A percentile compares a stretch with the other conserved stretches of the same genome.
Conservation (phyloP, 169 alveolate species). For the Plasmodium falciparum region DNA sequence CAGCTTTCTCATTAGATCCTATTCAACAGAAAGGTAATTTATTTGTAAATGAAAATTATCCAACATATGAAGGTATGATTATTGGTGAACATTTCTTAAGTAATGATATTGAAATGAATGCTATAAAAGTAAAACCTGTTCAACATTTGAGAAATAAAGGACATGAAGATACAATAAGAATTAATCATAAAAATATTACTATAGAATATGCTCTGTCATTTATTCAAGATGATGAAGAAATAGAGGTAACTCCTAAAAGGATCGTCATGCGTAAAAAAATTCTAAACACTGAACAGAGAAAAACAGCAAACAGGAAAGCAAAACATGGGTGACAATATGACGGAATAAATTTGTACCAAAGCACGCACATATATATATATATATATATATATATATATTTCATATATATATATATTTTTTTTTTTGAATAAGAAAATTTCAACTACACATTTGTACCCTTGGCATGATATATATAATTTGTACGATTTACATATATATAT, state of each 20-base stretch:
- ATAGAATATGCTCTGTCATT: constrained; percentile 93
- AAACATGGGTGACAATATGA: neutral
- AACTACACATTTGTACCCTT: too few relatives aligned
- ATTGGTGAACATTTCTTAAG: constrained; percentile 89
- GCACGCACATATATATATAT: too few relatives aligned
- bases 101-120: constrained; percentile 90
- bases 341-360: too few relatives aligned
- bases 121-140: constrained; percentile 86
- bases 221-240: constrained; percentile 92
- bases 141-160: constrained; percentile 90
- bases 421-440: too few relatives aligned
- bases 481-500: too few relatives aligned
- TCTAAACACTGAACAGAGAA: constrained; percentile 66
- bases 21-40: constrained; percentile 90
- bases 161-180: constrained; percentile 86
- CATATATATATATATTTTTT: too few relatives aligned
- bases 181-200: constrained; percentile 80
- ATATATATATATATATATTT: too few relatives aligned
- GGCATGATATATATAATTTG: too few relatives aligned
- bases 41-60: constrained; percentile 87
- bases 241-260: constrained; percentile 95
- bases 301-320: constrained; percentile 72
- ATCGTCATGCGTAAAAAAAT: constrained; percentile 91
- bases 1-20: constrained; percentile 91
- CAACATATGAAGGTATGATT: constrained; percentile 91